Evolutionary conservation across 139 green algal species (phyloP), one percentile per base, ranked within the genome.

Genomic region (Haematococcus sp.): DNA sequence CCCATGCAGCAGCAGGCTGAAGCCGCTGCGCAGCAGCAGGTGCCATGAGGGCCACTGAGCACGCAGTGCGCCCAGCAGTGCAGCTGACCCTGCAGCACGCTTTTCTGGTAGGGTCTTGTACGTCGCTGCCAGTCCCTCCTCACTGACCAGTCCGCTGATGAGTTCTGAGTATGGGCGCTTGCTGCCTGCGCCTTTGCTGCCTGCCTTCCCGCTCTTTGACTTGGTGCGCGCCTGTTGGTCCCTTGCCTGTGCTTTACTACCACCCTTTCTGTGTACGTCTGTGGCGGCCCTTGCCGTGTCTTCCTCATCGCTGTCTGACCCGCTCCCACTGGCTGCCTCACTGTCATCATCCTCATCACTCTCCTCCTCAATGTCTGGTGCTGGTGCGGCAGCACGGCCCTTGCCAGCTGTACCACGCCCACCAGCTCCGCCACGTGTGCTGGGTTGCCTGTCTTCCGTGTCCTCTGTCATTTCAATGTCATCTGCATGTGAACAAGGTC

Each of bases 1-100:
- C 60, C 93, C 93, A 70, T 96, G 91, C n/a, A 97, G 63, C 69
- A 97, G 75, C 34, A 98, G 51, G 75, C 76, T 93, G 77, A 88
- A 92, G 20, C 85, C 87, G 40, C 67, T 56, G 75, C 65, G 30
- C 15, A 70, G 76, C 27, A 81, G 67, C 17, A 83, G 32, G 23
- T 32, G 43, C 19, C 46, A 49, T 49, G 40, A 49, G 7, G 40
- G 40, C 40, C 40, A 79, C 20, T 70, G 32, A 9, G 34, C 11
- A 5, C 33, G 58, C 35, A 81, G 56, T 30, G 25, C n/a, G 17
- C 35, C 20, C 34, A 79, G 13, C 25, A 84, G 75, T 5, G 32
- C 44, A 31, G 61, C 32, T 75, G 27, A 63, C 25, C 61, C 83
- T 59, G 44, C 23, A 58, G 55, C 61, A 13, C 61, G 61, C 40